phyloP scores from a whole-genome alignment of 2,329 filamentous ascomycete genomes.

The Cylindrodendrum hubeiense region DNA sequence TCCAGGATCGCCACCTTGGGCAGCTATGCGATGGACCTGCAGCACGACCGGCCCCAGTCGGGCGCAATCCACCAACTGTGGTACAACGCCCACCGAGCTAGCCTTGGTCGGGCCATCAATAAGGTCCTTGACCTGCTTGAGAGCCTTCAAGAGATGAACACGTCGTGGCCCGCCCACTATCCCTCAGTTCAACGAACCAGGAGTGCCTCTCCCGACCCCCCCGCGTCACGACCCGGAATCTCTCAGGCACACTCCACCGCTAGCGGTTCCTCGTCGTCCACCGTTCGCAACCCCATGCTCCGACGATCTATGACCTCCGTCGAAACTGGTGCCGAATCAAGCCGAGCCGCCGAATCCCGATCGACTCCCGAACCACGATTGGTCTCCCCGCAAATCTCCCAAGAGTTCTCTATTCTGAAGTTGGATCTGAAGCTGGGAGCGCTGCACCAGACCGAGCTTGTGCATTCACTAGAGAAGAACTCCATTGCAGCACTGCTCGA shows the following conservation, averaged over 20 bases:
- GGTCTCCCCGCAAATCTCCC: slow-evolving; percentile 90
- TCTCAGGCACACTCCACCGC: slow-evolving; percentile 73
- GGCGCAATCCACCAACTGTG: slow-evolving; percentile 92
- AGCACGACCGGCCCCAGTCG: slow-evolving; percentile 67
- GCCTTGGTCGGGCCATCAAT: slow-evolving; percentile 89
- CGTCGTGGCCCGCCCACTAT: slow-evolving; percentile 94
- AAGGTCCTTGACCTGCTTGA: slow-evolving; percentile 87
- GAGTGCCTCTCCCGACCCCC: slow-evolving; percentile 55
- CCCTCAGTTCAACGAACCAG: slow-evolving; percentile 81
- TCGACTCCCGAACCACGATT: slow-evolving; percentile 79
- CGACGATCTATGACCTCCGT: slow-evolving; percentile 80
- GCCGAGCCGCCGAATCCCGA: slow-evolving; percentile 74
- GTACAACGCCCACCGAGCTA: slow-evolving; percentile 92
- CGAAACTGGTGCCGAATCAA: slow-evolving; percentile 76
- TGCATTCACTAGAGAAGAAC: slow-evolving; percentile 92
- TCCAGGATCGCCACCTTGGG: slow-evolving; percentile 57
- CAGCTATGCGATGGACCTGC: slow-evolving; percentile 60
- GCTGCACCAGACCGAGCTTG: slow-evolving; percentile 87
- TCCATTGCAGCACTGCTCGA: slow-evolving; percentile 93
- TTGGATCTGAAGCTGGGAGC: slow-evolving; percentile 92
- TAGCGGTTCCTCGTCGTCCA: slow-evolving; percentile 57
- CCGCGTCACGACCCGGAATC: slow-evolving; percentile 71
- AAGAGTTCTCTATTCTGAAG: slow-evolving; percentile 96
- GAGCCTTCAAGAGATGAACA: slow-evolving; percentile 88
- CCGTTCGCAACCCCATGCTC: slow-evolving; percentile 62